Evolutionary conservation across 331 rosid species (phyloP).

Genomic region (Quercus phellos): DNA sequence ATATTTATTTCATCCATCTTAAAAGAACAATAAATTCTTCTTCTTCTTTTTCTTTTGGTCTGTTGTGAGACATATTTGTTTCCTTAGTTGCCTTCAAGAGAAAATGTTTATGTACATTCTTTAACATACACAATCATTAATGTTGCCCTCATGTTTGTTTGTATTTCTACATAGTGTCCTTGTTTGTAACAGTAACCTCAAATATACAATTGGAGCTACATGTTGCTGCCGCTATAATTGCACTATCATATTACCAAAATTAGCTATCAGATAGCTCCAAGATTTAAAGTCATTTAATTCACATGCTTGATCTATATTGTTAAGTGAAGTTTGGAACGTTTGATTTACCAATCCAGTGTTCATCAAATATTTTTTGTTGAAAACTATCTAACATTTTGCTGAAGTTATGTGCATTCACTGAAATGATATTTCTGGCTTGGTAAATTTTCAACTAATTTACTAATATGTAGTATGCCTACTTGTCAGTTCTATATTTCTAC

Average conservation of each 20-base stretch:
- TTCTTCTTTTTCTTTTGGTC: neutral
- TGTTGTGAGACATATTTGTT: neutral
- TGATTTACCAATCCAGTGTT: neutral
- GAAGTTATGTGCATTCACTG: neutral
- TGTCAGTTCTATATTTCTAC: neutral
- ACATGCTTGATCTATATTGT: neutral
- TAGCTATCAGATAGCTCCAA: neutral
- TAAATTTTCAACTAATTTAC: neutral
- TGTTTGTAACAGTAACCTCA: neutral
- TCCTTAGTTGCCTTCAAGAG: neutral
- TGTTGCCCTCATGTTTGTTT: neutral
- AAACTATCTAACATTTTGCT: neutral
- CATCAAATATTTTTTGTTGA: neutral
- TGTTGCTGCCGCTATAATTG: neutral
- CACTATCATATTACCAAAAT: neutral
- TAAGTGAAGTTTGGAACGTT: neutral
- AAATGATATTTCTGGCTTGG: too few species aligned
- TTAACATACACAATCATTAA: neutral
- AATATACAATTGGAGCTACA: conserved; percentile 1
- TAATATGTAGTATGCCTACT: neutral
- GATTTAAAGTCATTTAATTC: neutral
- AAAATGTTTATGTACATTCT: neutral
- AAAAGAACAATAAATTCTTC: conserved; percentile 70
- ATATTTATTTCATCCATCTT: conserved; percentile 80
- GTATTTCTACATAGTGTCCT: neutral